A percentile compares a stretch with the other conserved stretches of the same genome.
Evolutionary conservation across 345 rosid species (phyloP).

Genomic region (thale cress (Arabidopsis thaliana)): TAIR10.1 NC_003070.9:26763501-26764000

Average conservation of each 20-base stretch:
- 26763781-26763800: slow-evolving; percentile 1
- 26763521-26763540: too few species aligned
- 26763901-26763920: slow-evolving; percentile 97
- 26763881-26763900: slow-evolving; percentile 95
- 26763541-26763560: too few species aligned
- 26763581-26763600: too few species aligned
- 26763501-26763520: too few species aligned
- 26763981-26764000: neutral
- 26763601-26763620: too few species aligned
- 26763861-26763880: slow-evolving; percentile 76
- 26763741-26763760: slow-evolving; percentile 98
- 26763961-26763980: slow-evolving; percentile 88
- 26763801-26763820: neutral
- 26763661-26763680: too few species aligned
- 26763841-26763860: slow-evolving; percentile 84
- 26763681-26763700: slow-evolving; percentile 57
- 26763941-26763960: slow-evolving; percentile 99
- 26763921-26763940: slow-evolving; percentile 80
- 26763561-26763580: too few species aligned
- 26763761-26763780: slow-evolving; percentile 53
- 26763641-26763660: too few species aligned
- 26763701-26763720: slow-evolving; percentile 74
- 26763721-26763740: slow-evolving; percentile 86
- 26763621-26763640: too few species aligned
- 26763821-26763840: slow-evolving; percentile 47